Evolutionary conservation across 148 eudicot genomes (phyloP), one percentile per base, ranked within the genome.

Genomic region (Nepenthes mirabilis): DNA sequence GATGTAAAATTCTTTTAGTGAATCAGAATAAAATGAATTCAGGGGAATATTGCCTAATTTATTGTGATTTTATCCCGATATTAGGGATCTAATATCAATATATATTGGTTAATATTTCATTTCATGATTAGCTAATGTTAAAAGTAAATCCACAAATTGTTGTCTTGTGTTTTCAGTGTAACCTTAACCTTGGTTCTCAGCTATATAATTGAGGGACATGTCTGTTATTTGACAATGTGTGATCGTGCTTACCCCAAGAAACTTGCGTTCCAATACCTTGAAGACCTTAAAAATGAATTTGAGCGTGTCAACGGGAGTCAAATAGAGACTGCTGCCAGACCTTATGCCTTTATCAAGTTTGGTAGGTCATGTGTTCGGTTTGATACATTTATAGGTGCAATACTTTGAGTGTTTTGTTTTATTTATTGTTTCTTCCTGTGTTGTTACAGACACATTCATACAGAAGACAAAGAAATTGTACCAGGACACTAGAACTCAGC

Each of bases 291-390:
- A 69, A 93, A 79, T 70, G 98, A 93, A 71, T 93, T 93, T 77
- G 98, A 93, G 72, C 95, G 88, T 48, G 87, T 81, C 35, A 82
- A 88, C 74, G 96, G 95, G 57, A 82, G 69, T 82, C 98, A 86
- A 79, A 86, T 88, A 58, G 98, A 93, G 79, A 93, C 98, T 62
- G 96, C 96, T 68, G 98, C 96, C 48, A 82, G 98, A 72, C 98
- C 98, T 43, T 93, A 93, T 73, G 98, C 98, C 14, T 93, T 93
- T 65, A 88, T 93, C 52, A 93, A 93, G 75, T 93, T 93, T 73
- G 98, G 98, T 88, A 82, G 12, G 73, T 61, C 33, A 58, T 10
- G 9, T 23, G n/a, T 43, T 58, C 9, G 47, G 9, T 35, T 11
- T 49, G 52, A n/a, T 49, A 5, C 37, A 10, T 51, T 9, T 52